Evolutionary conservation across 768 basidiomycete species (phyloP).

Genomic region (Polyporus arcularius): DNA sequence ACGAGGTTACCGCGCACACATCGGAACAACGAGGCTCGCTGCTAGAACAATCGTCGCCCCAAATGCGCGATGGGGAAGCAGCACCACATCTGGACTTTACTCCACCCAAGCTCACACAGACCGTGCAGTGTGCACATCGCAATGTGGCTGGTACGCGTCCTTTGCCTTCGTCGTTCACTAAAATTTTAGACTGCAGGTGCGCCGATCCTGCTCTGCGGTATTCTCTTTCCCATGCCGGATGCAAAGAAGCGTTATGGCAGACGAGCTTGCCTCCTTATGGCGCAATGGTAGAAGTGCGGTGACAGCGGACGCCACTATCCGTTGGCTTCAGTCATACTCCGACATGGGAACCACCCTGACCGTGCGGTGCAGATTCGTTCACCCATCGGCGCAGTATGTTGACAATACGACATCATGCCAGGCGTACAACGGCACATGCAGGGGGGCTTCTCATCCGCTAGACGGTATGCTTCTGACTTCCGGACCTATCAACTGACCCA

Average conservation of each 20-base stretch:
- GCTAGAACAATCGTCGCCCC: constrained; percentile 6
- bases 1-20: background rate
- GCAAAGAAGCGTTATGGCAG: background rate
- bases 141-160: background rate
- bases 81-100: constrained; percentile 9
- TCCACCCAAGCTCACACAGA: constrained; percentile 8
- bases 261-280: background rate
- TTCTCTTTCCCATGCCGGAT: background rate
- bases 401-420: constrained; percentile 10
- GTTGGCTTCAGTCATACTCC: background rate
- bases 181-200: background rate
- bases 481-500: constrained; percentile 1
- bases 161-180: background rate
- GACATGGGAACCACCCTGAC: constrained; percentile 1
- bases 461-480: background rate
- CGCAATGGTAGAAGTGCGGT: constrained; percentile 15
- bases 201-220: background rate
- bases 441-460: background rate
- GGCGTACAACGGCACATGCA: background rate
- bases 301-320: constrained; percentile 3
- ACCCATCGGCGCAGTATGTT: background rate
- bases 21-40: constrained; percentile 11
- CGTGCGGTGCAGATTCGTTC: background rate
- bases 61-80: constrained; percentile 1
- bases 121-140: background rate